phyloP scores from a whole-genome alignment of 2,329 filamentous ascomycete species.

The Colletotrichum trifolii region DNA sequence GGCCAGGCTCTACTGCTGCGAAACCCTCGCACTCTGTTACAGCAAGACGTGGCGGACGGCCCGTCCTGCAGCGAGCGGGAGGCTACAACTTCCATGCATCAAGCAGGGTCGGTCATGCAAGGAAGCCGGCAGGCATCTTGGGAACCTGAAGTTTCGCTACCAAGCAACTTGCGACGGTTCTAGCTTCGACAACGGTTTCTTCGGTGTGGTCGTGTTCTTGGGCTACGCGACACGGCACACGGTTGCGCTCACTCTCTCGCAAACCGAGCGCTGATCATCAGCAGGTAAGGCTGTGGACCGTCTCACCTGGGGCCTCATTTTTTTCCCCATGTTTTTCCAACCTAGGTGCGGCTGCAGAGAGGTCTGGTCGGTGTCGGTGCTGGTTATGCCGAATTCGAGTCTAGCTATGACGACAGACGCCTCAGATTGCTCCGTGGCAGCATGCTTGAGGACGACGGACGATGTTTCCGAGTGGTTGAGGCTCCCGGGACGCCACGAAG shows the following conservation, averaged over 20 bases:
- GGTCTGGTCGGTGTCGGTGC: too few species aligned
- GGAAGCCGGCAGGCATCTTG: too few species aligned
- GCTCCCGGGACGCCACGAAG: too few species aligned
- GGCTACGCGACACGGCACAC: background rate
- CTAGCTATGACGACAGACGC: too few species aligned
- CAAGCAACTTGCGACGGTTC: background rate
- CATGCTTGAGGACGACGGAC: background rate
- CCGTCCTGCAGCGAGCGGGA: background rate
- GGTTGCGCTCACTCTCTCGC: constrained; percentile 9
- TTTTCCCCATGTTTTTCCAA: too few species aligned
- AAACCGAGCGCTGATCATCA: constrained; percentile 14
- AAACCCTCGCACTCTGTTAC: background rate
- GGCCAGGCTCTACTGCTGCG: background rate
- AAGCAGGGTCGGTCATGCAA: background rate
- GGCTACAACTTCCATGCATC: constrained; percentile 2
- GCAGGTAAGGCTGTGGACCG: background rate
- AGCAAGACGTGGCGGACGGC: background rate
- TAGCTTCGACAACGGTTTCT: constrained; percentile 1
- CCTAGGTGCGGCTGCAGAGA: too few species aligned
- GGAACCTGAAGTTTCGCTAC: too few species aligned
- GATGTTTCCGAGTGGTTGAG: background rate
- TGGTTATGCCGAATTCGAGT: too few species aligned
- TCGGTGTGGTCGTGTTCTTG: too few species aligned
- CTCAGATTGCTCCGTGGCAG: too few species aligned
- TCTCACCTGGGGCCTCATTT: constrained; percentile 3